Conservation (phyloP, 108 stramenopile genomes). For the Nitzschia putrida region DNA sequence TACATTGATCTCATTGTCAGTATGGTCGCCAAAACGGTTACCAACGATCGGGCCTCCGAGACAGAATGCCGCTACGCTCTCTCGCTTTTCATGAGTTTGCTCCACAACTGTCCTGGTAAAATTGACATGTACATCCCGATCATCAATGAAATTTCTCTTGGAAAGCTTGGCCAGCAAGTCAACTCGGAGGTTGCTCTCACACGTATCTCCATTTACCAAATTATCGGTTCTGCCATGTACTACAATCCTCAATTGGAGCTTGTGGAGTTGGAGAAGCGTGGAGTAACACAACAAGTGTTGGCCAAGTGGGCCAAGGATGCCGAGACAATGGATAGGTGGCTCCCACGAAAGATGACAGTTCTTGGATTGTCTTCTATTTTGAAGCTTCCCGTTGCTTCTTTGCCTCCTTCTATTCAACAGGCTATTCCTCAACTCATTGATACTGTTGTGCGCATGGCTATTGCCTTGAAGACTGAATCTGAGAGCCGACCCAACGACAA, state of each 20-base stretch:
- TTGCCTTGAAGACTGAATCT: slow-evolving; percentile 72
- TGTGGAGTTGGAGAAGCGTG: slow-evolving; percentile 84
- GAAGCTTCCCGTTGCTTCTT: slow-evolving; percentile 55
- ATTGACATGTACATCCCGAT: slow-evolving; percentile 80
- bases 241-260: slow-evolving; percentile 88
- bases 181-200: slow-evolving; percentile 68
- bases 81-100: slow-evolving; percentile 83
- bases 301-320: slow-evolving; percentile 78
- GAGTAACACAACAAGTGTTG: slow-evolving; percentile 81
- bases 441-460: slow-evolving; percentile 51
- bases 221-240: slow-evolving; percentile 83
- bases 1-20: slow-evolving; percentile 88
- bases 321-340: slow-evolving; percentile 59
- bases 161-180: slow-evolving; percentile 83
- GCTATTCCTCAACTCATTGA: slow-evolving; percentile 75
- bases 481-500: slow-evolving; percentile 59
- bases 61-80: slow-evolving; percentile 85
- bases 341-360: slow-evolving; percentile 79
- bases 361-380: slow-evolving; percentile 76
- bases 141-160: slow-evolving; percentile 80
- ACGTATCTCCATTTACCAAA: slow-evolving; percentile 79
- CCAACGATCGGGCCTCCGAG: slow-evolving; percentile 82
- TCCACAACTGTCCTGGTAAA: slow-evolving; percentile 88
- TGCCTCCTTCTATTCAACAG: slow-evolving; percentile 61
- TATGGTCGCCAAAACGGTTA: slow-evolving; percentile 85